Conservation (phyloP, 257 asterid genomes). For the Solanum okadae region DNA sequence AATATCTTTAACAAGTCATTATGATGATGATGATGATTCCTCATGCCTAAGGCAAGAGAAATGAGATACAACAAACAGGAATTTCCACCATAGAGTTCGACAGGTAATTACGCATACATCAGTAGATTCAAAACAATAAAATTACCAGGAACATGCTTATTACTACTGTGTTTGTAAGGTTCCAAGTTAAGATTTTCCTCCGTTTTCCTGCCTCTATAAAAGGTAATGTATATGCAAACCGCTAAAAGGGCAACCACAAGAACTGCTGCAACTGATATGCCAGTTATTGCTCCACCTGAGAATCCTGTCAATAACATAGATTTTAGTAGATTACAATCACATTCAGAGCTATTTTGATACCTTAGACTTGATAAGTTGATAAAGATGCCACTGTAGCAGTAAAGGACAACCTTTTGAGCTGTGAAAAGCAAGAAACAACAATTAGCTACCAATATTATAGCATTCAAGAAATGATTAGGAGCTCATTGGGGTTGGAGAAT, state of each 20-base stretch:
- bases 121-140: neutral
- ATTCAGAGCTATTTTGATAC: neutral
- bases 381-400: neutral
- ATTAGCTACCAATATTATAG: constrained; percentile 12
- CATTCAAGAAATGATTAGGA: neutral
- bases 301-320: constrained; percentile 33
- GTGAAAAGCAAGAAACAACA: constrained; percentile 23
- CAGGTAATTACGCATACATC: neutral
- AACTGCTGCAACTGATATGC: constrained; percentile 52
- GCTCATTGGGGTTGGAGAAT: neutral
- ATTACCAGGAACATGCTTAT: constrained; percentile 31
- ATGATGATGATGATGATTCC: neutral
- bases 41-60: neutral
- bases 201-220: constrained; percentile 26
- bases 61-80: neutral
- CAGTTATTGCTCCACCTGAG: constrained; percentile 69
- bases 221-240: constrained; percentile 31
- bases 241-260: constrained; percentile 30
- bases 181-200: constrained; percentile 9
- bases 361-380: constrained; percentile 6
- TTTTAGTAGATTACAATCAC: neutral
- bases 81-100: neutral
- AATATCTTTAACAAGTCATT: neutral
- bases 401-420: constrained; percentile 66
- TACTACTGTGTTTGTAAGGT: constrained; percentile 10